Evolutionary conservation across 2,329 filamentous ascomycete species (phyloP).

Genomic region (Colletotrichum filicis): DNA sequence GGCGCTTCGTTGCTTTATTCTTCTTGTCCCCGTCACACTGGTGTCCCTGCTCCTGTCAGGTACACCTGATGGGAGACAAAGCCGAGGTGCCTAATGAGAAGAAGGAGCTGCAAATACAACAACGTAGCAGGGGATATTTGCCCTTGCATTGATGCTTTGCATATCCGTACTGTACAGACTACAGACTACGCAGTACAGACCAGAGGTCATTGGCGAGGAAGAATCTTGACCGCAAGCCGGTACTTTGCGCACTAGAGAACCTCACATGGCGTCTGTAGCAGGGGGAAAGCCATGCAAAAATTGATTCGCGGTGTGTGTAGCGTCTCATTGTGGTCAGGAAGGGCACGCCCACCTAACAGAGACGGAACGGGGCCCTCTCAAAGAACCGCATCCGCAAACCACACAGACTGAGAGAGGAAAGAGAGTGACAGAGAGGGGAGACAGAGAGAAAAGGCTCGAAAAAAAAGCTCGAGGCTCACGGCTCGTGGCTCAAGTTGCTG

Average conservation of each 20-base stretch:
- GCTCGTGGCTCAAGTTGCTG: slow-evolving; percentile 10
- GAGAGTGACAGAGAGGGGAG: slow-evolving; percentile 10
- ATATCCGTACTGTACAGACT: too few species aligned
- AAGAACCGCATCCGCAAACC: not conserved
- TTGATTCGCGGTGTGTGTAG: not conserved
- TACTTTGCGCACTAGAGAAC: not conserved
- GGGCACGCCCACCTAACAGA: not conserved
- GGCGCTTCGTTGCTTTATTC: slow-evolving; percentile 1
- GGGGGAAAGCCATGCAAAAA: slow-evolving; percentile 3
- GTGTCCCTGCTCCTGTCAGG: not conserved
- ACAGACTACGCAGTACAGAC: too few species aligned
- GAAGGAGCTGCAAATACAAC: slow-evolving; percentile 1
- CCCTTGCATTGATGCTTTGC: slow-evolving; percentile 22
- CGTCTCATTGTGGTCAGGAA: slow-evolving; percentile 5
- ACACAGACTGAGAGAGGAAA: not conserved
- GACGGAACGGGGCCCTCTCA: not conserved
- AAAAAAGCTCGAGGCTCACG: not conserved
- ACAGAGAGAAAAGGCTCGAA: not conserved
- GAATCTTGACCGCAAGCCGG: slow-evolving; percentile 10
- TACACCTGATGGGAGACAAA: too few species aligned
- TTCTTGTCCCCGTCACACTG: not conserved
- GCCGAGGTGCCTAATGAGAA: not conserved
- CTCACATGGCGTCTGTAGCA: slow-evolving; percentile 11
- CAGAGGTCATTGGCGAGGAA: not conserved
- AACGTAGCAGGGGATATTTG: slow-evolving; percentile 11